These are phyloP conservation scores for Aspergillus sp. DNA, from an alignment of 2,329 filamentous ascomycete genomes.

Conservation along the genomic window DNA sequence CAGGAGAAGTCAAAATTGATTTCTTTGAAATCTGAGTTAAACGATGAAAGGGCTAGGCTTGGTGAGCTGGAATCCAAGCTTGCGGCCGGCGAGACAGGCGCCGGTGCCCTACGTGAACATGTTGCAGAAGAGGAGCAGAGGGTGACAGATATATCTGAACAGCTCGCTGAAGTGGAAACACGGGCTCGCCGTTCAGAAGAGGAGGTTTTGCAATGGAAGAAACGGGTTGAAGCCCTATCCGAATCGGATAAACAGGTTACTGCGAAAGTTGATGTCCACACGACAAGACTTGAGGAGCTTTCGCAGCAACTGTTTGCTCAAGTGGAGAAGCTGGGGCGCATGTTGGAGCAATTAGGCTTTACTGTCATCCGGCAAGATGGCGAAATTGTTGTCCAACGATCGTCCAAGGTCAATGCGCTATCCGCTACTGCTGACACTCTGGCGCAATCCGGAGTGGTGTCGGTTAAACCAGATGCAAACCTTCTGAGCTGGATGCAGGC, in stretches of 20 bases:
- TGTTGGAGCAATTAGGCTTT: conserved; percentile 86
- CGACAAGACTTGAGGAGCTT: conserved; percentile 74
- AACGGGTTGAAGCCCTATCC: conserved; percentile 48
- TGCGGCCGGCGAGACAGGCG: conserved; percentile 79
- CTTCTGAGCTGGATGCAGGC: conserved; percentile 81
- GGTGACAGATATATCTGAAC: conserved; percentile 65
- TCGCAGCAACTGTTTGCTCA: conserved; percentile 80
- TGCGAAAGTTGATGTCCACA: conserved; percentile 66
- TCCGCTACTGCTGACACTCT: conserved; percentile 36
- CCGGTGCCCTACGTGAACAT: conserved; percentile 72
- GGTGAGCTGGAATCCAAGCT: conserved; percentile 68
- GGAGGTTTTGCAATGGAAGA: conserved; percentile 67
- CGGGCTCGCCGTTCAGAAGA: conserved; percentile 74
- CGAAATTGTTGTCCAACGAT: conserved; percentile 72
- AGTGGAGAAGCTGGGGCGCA: conserved; percentile 76
- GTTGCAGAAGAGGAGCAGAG: conserved; percentile 74
- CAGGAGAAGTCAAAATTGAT: conserved; percentile 48
- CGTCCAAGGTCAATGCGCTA: conserved; percentile 53
- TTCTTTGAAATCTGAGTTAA: conserved; percentile 53
- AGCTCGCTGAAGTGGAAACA: conserved; percentile 73
- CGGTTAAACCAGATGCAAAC: conserved; percentile 61
- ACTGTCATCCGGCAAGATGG: conserved; percentile 72
- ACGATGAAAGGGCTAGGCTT: conserved; percentile 69
- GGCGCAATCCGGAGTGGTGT: conserved; percentile 34
- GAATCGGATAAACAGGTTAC: conserved; percentile 37